A percentile compares a stretch with the other conserved stretches of the same genome.
Conservation (phyloP, 1,284 basidiomycete species). For the Rhodotorula sp. region DNA sequence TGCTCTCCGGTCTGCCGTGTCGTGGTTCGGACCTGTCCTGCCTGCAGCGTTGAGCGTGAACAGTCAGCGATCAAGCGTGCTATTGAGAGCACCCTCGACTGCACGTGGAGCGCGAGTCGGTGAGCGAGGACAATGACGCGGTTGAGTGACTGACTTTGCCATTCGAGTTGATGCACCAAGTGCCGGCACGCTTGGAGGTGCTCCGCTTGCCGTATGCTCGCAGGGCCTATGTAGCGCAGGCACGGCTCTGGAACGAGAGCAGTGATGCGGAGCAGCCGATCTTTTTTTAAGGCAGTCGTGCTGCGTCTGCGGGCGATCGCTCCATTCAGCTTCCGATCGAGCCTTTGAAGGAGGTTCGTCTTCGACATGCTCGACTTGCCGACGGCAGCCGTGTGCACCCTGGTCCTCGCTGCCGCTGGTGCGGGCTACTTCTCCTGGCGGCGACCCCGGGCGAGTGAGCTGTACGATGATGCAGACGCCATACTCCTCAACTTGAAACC, state of each 20-base stretch:
- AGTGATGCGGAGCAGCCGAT: too few species aligned
- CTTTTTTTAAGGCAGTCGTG: too few species aligned
- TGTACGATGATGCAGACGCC: slow-evolving; percentile 20
- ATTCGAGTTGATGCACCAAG: too few species aligned
- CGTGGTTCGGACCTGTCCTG: background rate
- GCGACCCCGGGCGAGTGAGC: background rate
- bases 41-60: too few species aligned
- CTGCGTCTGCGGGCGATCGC: too few species aligned
- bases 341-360: too few species aligned
- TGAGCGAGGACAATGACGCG: background rate
- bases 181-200: too few species aligned
- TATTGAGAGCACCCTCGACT: background rate
- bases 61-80: background rate
- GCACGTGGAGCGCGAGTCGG: background rate
- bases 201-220: too few species aligned
- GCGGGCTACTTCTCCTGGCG: too few species aligned
- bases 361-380: background rate
- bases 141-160: background rate
- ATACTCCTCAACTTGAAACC: slow-evolving; percentile 20
- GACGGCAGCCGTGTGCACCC: background rate
- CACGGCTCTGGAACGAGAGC: too few species aligned
- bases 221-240: too few species aligned
- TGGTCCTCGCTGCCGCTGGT: background rate
- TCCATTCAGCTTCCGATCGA: too few species aligned
- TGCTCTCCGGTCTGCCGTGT: background rate